These are phyloP conservation scores for Kwoniella sp. DNA, from an alignment of 768 basidiomycete species.

Conservation along the genomic window DNA sequence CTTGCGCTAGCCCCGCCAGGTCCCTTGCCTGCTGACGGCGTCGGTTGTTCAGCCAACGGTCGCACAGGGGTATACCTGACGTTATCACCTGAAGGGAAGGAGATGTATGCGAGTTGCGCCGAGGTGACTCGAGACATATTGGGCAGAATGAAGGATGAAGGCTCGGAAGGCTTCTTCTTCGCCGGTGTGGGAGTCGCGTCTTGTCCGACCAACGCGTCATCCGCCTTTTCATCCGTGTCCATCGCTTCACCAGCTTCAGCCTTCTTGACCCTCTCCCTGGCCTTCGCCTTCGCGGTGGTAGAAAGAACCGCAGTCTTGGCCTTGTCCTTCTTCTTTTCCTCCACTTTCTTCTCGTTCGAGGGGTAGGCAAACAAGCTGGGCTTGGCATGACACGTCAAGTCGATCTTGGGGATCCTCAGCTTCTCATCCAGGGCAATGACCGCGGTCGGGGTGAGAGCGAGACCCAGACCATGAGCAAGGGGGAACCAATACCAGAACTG, in stretches of 20 bases:
- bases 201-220: constrained; percentile 43
- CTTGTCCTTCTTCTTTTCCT: constrained; percentile 87
- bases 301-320: constrained; percentile 92
- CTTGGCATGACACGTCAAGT: constrained; percentile 80
- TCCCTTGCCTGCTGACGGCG: neutral
- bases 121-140: constrained; percentile 94
- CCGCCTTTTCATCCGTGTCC: constrained; percentile 67
- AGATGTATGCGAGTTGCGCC: constrained; percentile 75
- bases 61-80: constrained; percentile 86
- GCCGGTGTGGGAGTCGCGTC: constrained; percentile 43
- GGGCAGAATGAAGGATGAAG: constrained; percentile 65
- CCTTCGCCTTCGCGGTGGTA: constrained; percentile 95
- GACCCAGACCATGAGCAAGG: constrained; percentile 81
- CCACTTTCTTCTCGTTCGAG: constrained; percentile 73
- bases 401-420: constrained; percentile 89
- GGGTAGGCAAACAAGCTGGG: constrained; percentile 94
- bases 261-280: constrained; percentile 83
- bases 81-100: constrained; percentile 66
- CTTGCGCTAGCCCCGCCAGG: constrained; percentile 66
- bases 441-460: constrained; percentile 92
- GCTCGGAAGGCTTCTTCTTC: constrained; percentile 63
- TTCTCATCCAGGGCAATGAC: constrained; percentile 86
- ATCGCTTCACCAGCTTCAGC: constrained; percentile 70
- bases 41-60: constrained; percentile 53
- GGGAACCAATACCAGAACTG: constrained; percentile 99